These are phyloP conservation scores for Solanum piurae DNA, from an alignment of 257 asterid genomes.

Conservation along the genomic window DNA sequence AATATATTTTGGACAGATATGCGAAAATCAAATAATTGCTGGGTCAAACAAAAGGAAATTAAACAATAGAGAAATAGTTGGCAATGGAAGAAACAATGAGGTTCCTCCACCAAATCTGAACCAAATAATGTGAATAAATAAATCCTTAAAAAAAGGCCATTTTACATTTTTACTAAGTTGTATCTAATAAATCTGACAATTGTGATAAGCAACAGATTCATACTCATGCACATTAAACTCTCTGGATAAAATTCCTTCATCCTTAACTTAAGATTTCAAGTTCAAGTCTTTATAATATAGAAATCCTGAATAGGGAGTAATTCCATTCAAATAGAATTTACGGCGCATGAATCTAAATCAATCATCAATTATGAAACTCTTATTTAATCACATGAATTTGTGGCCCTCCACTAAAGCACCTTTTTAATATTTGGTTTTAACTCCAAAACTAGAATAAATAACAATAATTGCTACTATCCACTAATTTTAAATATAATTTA, in stretches of 20 bases:
- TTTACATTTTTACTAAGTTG: too few relatives aligned
- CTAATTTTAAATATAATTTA: not conserved
- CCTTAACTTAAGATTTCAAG: not conserved
- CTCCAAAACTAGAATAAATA: not conserved
- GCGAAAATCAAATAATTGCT: not conserved
- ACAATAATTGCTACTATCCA: not conserved
- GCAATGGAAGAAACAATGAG: not conserved
- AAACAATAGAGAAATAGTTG: not conserved
- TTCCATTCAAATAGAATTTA: not conserved
- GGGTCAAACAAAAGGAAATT: not conserved
- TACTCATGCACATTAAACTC: not conserved
- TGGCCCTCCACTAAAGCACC: not conserved
- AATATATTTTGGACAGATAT: not conserved
- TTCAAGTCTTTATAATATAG: not conserved
- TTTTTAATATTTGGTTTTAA: not conserved
- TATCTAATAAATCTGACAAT: not conserved
- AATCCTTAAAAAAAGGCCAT: not conserved
- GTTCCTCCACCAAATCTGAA: not conserved
- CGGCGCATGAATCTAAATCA: fast-evolving
- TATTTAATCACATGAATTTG: not conserved
- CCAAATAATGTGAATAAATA: not conserved
- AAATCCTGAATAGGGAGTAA: not conserved
- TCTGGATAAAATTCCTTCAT: too few relatives aligned
- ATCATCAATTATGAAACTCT: not conserved
- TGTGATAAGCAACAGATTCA: not conserved